Evolutionary conservation across 257 asterid genomes (phyloP), one percentile per base, ranked within the genome.

Genomic region (Perilla frutescens): DNA sequence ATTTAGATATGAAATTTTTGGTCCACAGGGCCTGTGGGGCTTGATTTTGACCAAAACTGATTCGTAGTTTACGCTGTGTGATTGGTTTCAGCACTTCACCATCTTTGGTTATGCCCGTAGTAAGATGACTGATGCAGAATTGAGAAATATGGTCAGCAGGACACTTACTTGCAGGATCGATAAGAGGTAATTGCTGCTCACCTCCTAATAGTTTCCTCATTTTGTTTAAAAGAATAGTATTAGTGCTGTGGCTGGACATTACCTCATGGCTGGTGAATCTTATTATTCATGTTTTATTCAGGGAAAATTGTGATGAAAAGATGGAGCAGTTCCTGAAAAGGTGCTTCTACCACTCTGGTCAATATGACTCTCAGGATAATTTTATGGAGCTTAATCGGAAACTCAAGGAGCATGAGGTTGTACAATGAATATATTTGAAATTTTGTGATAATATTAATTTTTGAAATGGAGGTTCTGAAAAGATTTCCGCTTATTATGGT

Each of bases 131-230:
- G 97, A 94, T 85, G 89, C 77, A 7, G 97, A 94, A 72, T 82
- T 94, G 59, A 82, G 99, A 77, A 75, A 80, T 75, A 91, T 94
- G 96, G 96, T 94, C 81, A 88, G 97, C 88, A 87, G 49, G 77
- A 94, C 99, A 11, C 99, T 94, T 77, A 90, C 99, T 73, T 92
- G 97, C 86, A 81, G 99, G 84, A 94, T 94, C 20, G 99, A 94
- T 81, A 84, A 91, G 84, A 87, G 97, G 99, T 94, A 73, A 9
- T 47, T 66, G 40, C 57, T 63, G 50, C 69, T 49, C 15, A 8
- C 59, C 50, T 58, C 10, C 34, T 31, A 10, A 7, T 53, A n/a
- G n/a, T 80, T 45, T 12, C 8, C 11, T 49, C 5, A 13, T 37
- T 34, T 39, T n/a, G 20, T 75, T 40, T 43, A 11, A 8, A 48